Conservation (phyloP, 495 filamentous ascomycete genomes). For the Letharia columbiana region DNA sequence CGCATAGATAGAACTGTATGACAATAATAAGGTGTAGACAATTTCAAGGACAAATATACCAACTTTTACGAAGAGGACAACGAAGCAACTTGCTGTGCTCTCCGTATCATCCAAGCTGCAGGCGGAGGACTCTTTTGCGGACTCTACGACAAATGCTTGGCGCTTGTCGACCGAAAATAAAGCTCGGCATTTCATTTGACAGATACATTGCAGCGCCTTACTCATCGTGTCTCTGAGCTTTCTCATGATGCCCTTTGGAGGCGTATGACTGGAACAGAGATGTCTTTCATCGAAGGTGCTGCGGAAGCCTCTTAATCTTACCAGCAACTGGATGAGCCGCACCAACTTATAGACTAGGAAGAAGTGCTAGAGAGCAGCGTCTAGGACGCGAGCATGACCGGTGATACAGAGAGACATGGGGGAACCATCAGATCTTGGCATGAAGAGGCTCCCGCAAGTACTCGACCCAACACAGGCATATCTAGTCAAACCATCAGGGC, state of each 20-base stretch:
- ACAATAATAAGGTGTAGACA: background rate
- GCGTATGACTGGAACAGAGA: background rate
- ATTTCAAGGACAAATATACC: background rate
- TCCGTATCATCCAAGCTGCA: background rate
- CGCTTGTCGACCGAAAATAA: background rate
- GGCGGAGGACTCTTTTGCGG: background rate
- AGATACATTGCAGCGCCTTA: background rate
- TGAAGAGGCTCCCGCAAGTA: background rate
- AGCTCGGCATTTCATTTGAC: background rate
- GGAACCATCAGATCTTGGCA: background rate
- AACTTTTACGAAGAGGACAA: background rate
- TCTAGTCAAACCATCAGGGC: background rate
- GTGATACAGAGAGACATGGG: background rate
- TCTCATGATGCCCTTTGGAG: background rate
- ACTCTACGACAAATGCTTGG: slow-evolving; percentile 7
- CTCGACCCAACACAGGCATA: background rate
- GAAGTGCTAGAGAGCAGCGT: background rate
- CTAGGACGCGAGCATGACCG: background rate
- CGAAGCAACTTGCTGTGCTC: background rate
- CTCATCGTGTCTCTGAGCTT: background rate
- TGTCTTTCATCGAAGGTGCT: background rate
- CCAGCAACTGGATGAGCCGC: background rate
- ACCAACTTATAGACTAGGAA: background rate
- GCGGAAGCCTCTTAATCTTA: background rate
- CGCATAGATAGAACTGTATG: slow-evolving; percentile 6